phyloP scores from a whole-genome alignment of 495 filamentous ascomycete genomes.

The Aspergillus affinis region DNA sequence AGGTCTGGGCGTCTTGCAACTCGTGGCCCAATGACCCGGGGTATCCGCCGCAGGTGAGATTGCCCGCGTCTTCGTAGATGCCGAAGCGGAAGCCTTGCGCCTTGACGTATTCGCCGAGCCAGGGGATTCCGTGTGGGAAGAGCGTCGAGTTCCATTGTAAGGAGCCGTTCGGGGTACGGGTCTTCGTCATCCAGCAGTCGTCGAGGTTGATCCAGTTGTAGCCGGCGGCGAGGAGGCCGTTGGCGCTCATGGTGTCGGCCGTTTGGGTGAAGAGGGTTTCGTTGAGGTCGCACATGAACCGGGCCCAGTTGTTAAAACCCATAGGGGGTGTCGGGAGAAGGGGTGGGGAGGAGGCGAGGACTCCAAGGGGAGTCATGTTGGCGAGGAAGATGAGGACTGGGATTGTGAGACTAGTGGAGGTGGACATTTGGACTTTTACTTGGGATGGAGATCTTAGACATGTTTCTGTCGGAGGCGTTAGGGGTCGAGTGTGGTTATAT shows the following conservation, averaged over 20 bases:
- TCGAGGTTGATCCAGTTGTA: conserved; percentile 45
- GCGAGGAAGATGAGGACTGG: neutral
- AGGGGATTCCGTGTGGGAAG: conserved; percentile 42
- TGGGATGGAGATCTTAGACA: neutral
- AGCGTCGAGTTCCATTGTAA: conserved; percentile 36
- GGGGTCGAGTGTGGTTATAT: neutral
- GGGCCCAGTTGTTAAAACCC: conserved; percentile 48
- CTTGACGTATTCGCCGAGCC: conserved; percentile 36
- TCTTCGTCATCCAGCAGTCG: conserved; percentile 41
- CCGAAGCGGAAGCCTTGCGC: conserved; percentile 36
- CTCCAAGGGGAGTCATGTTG: conserved; percentile 3
- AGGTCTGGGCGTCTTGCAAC: conserved; percentile 36
- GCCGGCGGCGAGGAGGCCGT: conserved; percentile 37
- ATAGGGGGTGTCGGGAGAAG: conserved; percentile 40
- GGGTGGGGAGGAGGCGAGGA: conserved; percentile 19
- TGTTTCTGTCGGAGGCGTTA: neutral
- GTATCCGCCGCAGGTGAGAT: conserved; percentile 41
- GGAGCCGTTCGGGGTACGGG: conserved; percentile 30
- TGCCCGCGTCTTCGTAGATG: conserved; percentile 43
- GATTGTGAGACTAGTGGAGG: neutral
- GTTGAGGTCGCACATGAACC: conserved; percentile 43
- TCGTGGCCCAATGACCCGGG: conserved; percentile 40
- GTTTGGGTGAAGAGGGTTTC: conserved; percentile 43
- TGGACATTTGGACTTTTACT: neutral
- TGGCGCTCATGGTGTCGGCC: conserved; percentile 36